These are phyloP conservation scores for Oldenlandia corymbosa DNA, from an alignment of 257 asterid species.

Conservation along the genomic window DNA sequence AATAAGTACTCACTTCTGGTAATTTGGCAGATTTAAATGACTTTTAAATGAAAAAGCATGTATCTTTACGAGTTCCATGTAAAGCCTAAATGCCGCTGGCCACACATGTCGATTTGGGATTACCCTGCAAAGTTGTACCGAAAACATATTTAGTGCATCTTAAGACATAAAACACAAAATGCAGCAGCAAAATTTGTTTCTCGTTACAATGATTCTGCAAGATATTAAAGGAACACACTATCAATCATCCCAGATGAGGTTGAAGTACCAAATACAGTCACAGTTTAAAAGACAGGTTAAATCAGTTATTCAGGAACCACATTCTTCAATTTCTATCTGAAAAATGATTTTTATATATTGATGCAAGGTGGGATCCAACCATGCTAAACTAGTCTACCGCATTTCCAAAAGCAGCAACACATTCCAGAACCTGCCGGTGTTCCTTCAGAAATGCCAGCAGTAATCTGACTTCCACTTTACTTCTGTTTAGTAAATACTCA, in stretches of 20 bases:
- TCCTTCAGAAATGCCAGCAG: not conserved
- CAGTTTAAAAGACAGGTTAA: not conserved
- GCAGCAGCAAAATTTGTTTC: not conserved
- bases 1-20: slow-evolving; percentile 64
- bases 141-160: not conserved
- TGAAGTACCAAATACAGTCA: not conserved
- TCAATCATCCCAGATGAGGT: not conserved
- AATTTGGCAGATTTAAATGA: slow-evolving; percentile 43
- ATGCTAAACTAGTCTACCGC: not conserved
- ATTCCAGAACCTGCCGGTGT: not conserved
- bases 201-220: not conserved
- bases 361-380: not conserved
- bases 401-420: not conserved
- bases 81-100: slow-evolving; percentile 88
- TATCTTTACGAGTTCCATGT: slow-evolving; percentile 77
- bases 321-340: not conserved
- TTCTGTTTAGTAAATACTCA: no score
- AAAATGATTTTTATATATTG: not conserved
- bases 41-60: slow-evolving; percentile 62
- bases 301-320: slow-evolving; percentile 1
- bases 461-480: no score
- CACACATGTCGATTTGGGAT: slow-evolving; percentile 58
- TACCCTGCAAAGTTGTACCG: slow-evolving; percentile 45
- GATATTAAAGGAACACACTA: not conserved
- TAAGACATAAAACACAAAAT: not conserved